These are phyloP conservation scores for Chaetoceros muelleri DNA, from an alignment of 108 stramenopile species.

Conservation along the genomic window DNA sequence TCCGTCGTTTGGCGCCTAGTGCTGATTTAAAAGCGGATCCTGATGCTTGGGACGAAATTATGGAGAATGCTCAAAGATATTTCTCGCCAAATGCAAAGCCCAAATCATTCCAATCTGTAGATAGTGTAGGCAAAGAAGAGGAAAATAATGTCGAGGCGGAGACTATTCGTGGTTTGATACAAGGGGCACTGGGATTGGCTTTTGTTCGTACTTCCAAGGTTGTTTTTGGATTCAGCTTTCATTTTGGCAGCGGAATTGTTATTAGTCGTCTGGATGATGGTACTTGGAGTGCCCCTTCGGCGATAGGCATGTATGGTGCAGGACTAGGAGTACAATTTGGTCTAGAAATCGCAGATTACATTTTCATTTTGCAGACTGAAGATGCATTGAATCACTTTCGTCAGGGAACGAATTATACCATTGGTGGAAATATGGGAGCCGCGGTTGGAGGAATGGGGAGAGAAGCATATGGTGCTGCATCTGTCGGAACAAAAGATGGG, in stretches of 20 bases:
- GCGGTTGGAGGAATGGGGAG: constrained; percentile 62
- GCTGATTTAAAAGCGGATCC: constrained; percentile 18
- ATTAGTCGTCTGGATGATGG: constrained; percentile 71
- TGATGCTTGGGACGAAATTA: constrained; percentile 23
- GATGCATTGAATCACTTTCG: constrained; percentile 77
- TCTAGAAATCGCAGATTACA: constrained; percentile 73
- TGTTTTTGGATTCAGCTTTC: constrained; percentile 64
- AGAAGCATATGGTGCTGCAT: constrained; percentile 76
- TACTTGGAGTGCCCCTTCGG: constrained; percentile 82
- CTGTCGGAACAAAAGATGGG: constrained; percentile 23
- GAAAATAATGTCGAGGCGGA: constrained; percentile 45
- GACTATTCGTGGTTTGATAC: constrained; percentile 70
- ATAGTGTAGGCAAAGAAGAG: neutral
- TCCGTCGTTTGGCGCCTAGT: constrained; percentile 40
- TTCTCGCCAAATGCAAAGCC: neutral
- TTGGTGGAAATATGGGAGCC: constrained; percentile 76
- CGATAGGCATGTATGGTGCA: constrained; percentile 69
- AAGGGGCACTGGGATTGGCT: constrained; percentile 65
- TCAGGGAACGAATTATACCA: constrained; percentile 51
- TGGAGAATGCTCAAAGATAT: constrained; percentile 12
- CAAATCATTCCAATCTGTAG: neutral
- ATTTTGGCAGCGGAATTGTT: constrained; percentile 78
- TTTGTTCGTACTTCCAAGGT: constrained; percentile 80
- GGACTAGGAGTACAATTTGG: constrained; percentile 83
- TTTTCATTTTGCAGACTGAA: constrained; percentile 75